phyloP scores from a whole-genome alignment of 2,329 filamentous ascomycete species.

The Xylaria hypoxylon region DNA sequence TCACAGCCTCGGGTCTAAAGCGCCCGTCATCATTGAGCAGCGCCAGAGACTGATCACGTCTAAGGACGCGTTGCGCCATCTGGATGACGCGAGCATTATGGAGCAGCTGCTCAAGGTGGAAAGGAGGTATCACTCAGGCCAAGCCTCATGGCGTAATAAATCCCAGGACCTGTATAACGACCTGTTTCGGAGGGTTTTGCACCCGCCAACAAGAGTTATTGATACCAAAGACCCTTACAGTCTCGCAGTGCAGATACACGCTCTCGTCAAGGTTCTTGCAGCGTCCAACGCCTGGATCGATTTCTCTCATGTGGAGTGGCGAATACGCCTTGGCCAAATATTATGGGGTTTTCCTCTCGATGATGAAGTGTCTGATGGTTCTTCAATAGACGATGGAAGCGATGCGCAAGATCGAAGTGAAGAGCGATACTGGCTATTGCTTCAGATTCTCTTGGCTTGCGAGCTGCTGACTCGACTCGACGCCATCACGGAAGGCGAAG shows the following conservation, averaged over 20 bases:
- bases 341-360: constrained; percentile 71
- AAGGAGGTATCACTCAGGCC: constrained; percentile 65
- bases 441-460: constrained; percentile 73
- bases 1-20: constrained; percentile 65
- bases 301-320: constrained; percentile 80
- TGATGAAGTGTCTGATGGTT: constrained; percentile 65
- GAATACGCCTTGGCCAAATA: constrained; percentile 77
- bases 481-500: constrained; percentile 70
- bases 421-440: constrained; percentile 74
- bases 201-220: constrained; percentile 66
- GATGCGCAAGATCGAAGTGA: constrained; percentile 65
- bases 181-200: constrained; percentile 69
- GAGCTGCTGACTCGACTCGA: constrained; percentile 75
- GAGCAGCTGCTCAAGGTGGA: constrained; percentile 69
- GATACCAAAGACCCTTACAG: constrained; percentile 71
- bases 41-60: constrained; percentile 67
- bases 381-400: constrained; percentile 62
- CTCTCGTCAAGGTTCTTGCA: constrained; percentile 73
- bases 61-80: constrained; percentile 62
- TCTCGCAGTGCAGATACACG: constrained; percentile 76
- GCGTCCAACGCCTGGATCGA: constrained; percentile 78
- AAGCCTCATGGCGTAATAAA: constrained; percentile 61
- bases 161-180: constrained; percentile 71
- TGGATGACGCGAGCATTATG: constrained; percentile 69
- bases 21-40: constrained; percentile 66